These are phyloP conservation scores for Dendrobium officinale DNA, from an alignment of 106 monocot species.

Conservation along the genomic window DNA sequence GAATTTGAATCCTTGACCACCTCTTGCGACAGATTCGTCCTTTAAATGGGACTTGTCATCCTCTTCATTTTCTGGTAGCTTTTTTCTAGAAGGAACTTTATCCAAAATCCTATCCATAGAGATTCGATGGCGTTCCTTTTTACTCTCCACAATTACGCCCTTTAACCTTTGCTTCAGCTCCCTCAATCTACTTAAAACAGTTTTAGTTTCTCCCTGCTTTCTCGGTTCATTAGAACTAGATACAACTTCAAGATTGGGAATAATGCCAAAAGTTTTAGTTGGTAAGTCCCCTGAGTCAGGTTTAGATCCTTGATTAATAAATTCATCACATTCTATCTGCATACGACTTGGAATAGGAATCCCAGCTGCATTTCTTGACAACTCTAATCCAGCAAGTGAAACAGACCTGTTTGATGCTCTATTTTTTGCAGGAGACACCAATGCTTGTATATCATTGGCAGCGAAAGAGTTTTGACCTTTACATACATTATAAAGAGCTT, in stretches of 20 bases:
- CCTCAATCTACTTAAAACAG: conserved; percentile 17
- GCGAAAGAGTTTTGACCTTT: conserved; percentile 18
- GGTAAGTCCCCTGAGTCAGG: neutral
- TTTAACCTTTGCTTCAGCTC: conserved; percentile 33
- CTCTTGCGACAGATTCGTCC: neutral
- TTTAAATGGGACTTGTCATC: conserved; percentile 2
- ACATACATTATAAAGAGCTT: conserved; percentile 30
- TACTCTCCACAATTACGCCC: conserved; percentile 31
- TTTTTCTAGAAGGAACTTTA: conserved; percentile 63
- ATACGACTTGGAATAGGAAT: neutral
- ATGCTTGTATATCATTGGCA: neutral
- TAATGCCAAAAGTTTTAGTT: neutral
- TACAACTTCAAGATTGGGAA: neutral
- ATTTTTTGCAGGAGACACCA: neutral
- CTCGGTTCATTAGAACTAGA: conserved; percentile 1
- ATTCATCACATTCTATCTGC: neutral
- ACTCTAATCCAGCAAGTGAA: conserved; percentile 12
- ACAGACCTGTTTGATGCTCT: conserved; percentile 9
- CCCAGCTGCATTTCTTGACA: neutral
- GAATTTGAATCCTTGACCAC: conserved; percentile 11
- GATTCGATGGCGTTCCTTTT: conserved; percentile 34
- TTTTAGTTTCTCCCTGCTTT: neutral
- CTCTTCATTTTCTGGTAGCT: conserved; percentile 10
- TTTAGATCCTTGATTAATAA: conserved; percentile 1
- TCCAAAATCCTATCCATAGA: conserved; percentile 68